Percentiles rank a stretch among this genome's conserved stretches.
Evolutionary conservation across 1,284 basidiomycete genomes (phyloP).

Genomic region (Moesziomyces sp.): DNA sequence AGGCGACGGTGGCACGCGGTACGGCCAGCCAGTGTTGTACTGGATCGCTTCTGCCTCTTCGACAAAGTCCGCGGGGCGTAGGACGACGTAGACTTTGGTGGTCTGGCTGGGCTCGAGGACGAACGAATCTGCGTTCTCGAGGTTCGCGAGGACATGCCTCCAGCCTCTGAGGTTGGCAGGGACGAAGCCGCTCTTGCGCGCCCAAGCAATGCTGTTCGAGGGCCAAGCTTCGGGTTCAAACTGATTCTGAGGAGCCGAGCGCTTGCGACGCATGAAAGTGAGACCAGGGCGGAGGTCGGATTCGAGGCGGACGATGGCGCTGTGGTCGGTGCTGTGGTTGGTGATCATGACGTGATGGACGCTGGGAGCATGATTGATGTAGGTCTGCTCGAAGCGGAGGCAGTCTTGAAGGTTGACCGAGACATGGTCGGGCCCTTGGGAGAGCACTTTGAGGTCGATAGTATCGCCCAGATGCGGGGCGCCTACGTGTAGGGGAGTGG

Average conservation of each 20-base stretch:
- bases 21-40: slow-evolving; percentile 15
- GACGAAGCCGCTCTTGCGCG: slow-evolving; percentile 53
- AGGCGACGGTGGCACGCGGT: slow-evolving; percentile 21
- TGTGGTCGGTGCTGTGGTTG: slow-evolving; percentile 37
- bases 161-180: slow-evolving; percentile 58
- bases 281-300: slow-evolving; percentile 53
- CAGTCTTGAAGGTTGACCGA: slow-evolving; percentile 38
- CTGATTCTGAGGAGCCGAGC: slow-evolving; percentile 37
- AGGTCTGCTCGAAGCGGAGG: slow-evolving; percentile 49
- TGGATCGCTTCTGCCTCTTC: slow-evolving; percentile 39
- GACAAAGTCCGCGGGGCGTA: slow-evolving; percentile 50
- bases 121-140: slow-evolving; percentile 56
- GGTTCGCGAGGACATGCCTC: slow-evolving; percentile 61
- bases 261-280: slow-evolving; percentile 55
- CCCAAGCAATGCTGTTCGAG: slow-evolving; percentile 61
- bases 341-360: slow-evolving; percentile 45
- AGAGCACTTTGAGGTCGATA: slow-evolving; percentile 24
- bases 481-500: slow-evolving; percentile 21
- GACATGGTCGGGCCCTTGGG: slow-evolving; percentile 32
- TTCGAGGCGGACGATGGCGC: slow-evolving; percentile 53
- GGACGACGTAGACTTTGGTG: slow-evolving; percentile 54
- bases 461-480: slow-evolving; percentile 35
- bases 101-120: slow-evolving; percentile 50
- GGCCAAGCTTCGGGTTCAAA: slow-evolving; percentile 51
- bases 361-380: slow-evolving; percentile 61